phyloP scores from a whole-genome alignment of 768 basidiomycete species.

The Pisolithus orientalis region DNA sequence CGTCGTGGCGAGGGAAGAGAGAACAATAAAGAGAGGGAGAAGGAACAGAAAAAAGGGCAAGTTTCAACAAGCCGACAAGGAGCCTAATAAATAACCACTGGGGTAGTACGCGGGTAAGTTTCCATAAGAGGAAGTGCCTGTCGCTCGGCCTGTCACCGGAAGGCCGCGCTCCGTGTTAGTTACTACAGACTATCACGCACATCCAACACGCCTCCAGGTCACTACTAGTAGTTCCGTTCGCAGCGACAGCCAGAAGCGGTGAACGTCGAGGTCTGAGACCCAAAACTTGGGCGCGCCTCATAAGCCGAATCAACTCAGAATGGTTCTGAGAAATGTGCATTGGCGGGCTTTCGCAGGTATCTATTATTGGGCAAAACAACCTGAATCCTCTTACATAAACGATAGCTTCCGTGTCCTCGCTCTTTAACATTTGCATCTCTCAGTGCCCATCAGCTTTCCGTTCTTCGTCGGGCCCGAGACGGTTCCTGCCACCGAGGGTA shows the following conservation, averaged over 20 bases:
- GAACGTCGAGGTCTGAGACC: no score
- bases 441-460: constrained; percentile 50
- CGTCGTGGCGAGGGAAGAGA: constrained; percentile 10
- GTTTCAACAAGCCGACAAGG: neutral
- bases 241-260: no score
- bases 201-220: no score
- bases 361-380: no score
- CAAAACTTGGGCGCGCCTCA: no score
- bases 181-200: no score
- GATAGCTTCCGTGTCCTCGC: neutral
- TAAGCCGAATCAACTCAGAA: no score
- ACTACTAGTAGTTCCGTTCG: no score
- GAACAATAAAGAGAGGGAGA: neutral
- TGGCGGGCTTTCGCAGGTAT: no score
- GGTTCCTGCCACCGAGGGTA: constrained; percentile 37
- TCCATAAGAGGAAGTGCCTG: neutral
- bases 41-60: constrained; percentile 4
- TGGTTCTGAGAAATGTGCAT: no score
- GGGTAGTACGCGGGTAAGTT: neutral
- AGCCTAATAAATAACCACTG: neutral
- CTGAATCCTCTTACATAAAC: neutral
- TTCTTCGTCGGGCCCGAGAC: constrained; percentile 41
- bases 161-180: no score
- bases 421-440: neutral
- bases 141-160: no score